Conservation (phyloP, 2,329 filamentous ascomycete species). For the Fusarium sp. region DNA sequence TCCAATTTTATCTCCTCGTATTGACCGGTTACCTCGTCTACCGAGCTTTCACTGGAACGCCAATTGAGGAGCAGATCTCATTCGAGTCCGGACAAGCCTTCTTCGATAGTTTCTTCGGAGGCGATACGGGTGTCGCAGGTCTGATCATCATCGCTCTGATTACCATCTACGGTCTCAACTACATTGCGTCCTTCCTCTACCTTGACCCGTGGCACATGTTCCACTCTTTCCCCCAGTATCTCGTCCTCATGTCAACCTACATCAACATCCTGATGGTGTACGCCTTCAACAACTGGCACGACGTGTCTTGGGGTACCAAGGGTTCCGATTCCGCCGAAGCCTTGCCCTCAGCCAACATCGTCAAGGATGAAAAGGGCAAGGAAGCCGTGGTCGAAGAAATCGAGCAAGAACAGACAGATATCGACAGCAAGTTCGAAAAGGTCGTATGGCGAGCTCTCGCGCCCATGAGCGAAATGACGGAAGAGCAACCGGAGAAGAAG, state of each 20-base stretch:
- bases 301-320: slow-evolving; percentile 43
- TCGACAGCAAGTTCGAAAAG: slow-evolving; percentile 43
- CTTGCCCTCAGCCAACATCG: slow-evolving; percentile 37
- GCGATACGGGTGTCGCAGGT: slow-evolving; percentile 36
- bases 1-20: slow-evolving; percentile 39
- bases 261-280: slow-evolving; percentile 45
- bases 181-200: slow-evolving; percentile 41
- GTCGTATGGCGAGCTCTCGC: slow-evolving; percentile 42
- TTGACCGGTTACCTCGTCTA: slow-evolving; percentile 42
- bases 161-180: slow-evolving; percentile 43
- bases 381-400: slow-evolving; percentile 41
- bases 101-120: slow-evolving; percentile 40
- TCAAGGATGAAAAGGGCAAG: slow-evolving; percentile 37
- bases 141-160: slow-evolving; percentile 41
- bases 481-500: slow-evolving; percentile 39
- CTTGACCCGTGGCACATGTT: slow-evolving; percentile 46
- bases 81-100: slow-evolving; percentile 36
- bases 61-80: slow-evolving; percentile 39
- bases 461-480: slow-evolving; percentile 36
- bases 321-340: slow-evolving; percentile 38
- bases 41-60: slow-evolving; percentile 33
- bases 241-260: slow-evolving; percentile 44
- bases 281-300: slow-evolving; percentile 45
- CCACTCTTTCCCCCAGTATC: slow-evolving; percentile 43
- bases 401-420: slow-evolving; percentile 42